Percentiles rank a stretch among this genome's conserved stretches.
Evolutionary conservation across 176 grass and related monocot genomes (phyloP).

Genomic region (Luzula sylvatica): DNA sequence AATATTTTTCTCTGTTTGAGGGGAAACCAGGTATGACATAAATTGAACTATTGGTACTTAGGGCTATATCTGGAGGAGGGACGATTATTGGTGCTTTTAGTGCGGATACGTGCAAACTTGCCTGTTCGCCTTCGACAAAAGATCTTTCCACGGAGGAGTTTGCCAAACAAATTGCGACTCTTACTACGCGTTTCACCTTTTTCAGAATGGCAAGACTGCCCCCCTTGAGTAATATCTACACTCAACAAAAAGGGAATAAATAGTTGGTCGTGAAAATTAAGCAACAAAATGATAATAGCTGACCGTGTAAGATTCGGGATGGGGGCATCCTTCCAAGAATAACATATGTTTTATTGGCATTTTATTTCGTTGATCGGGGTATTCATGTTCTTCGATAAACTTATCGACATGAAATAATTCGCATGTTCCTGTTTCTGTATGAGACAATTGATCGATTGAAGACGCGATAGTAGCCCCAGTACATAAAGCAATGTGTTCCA

Average conservation of each 20-base stretch:
- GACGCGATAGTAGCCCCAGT: conserved; percentile 84
- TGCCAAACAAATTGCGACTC: conserved; percentile 90
- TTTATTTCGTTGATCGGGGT: conserved; percentile 31
- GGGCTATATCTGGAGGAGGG: conserved; percentile 57
- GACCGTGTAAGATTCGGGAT: conserved; percentile 89
- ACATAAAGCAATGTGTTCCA: conserved; percentile 75
- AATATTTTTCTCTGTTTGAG: neutral
- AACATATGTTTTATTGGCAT: conserved; percentile 76
- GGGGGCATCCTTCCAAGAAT: conserved; percentile 93
- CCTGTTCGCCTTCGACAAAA: conserved; percentile 95
- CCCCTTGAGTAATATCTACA: conserved; percentile 84
- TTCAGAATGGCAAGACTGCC: conserved; percentile 67
- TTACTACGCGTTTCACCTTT: conserved; percentile 92
- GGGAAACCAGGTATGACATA: conserved; percentile 50
- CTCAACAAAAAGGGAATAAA: neutral
- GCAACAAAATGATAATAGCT: conserved; percentile 39
- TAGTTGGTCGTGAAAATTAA: too few species aligned
- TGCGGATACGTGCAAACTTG: conserved; percentile 61
- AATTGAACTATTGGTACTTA: conserved; percentile 55
- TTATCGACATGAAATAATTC: conserved; percentile 93
- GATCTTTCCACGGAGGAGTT: conserved; percentile 93
- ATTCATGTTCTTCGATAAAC: conserved; percentile 50
- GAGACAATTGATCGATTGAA: conserved; percentile 68
- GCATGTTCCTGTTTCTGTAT: conserved; percentile 70
- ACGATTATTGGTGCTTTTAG: conserved; percentile 67